phyloP scores from a whole-genome alignment of 2,329 filamentous ascomycete genomes.

The Calonectria crousiana region DNA sequence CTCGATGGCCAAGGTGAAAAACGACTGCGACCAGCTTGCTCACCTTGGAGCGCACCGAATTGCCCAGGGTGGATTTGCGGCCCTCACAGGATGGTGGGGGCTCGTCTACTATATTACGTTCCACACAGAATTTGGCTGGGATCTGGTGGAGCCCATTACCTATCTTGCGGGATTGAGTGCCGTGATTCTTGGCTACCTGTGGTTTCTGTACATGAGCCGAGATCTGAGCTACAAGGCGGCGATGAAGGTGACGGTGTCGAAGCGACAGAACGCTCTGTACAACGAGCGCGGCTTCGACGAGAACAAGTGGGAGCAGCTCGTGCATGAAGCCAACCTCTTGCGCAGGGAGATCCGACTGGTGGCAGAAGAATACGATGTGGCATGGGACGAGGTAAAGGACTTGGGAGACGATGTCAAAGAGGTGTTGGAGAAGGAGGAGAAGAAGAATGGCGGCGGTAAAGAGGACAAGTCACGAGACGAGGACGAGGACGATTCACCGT shows the following conservation, averaged over 20 bases:
- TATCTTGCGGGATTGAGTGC: conserved; percentile 89
- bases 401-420: conserved; percentile 76
- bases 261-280: conserved; percentile 83
- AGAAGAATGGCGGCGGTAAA: conserved; percentile 47
- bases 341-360: conserved; percentile 83
- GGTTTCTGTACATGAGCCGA: conserved; percentile 93
- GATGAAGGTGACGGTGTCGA: conserved; percentile 86
- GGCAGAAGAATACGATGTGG: conserved; percentile 89
- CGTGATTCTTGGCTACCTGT: conserved; percentile 90
- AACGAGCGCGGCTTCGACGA: conserved; percentile 81
- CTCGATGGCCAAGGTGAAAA: conserved; percentile 78
- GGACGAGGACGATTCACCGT: conserved; percentile 38
- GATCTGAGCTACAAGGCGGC: conserved; percentile 90
- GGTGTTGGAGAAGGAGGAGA: conserved; percentile 66
- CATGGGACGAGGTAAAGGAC: conserved; percentile 85
- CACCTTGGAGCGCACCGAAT: conserved; percentile 82
- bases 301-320: conserved; percentile 79
- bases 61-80: conserved; percentile 82
- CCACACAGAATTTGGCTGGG: conserved; percentile 85
- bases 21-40: conserved; percentile 83
- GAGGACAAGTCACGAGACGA: conserved; percentile 55
- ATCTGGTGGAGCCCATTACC: conserved; percentile 90
- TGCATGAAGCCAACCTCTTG: conserved; percentile 84
- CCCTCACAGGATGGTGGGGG: conserved; percentile 83
- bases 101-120: conserved; percentile 81